Conservation (phyloP, 2,329 filamentous ascomycete genomes). For the Trichoderma brevicompactum region DNA sequence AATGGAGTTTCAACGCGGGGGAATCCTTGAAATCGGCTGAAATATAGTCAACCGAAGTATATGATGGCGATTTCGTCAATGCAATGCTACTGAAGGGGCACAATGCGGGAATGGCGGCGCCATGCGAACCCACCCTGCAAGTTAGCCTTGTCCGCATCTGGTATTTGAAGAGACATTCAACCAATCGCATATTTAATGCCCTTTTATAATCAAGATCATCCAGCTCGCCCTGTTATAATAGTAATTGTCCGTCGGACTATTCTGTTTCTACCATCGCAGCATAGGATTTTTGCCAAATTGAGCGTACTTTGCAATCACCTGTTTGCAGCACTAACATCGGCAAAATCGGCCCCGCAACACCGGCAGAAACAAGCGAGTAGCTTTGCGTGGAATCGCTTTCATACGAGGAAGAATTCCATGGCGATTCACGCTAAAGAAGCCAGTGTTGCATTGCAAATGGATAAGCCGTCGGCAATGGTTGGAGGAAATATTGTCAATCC, state of each 20-base stretch:
- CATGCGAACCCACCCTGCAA: neutral
- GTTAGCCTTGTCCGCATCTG: neutral
- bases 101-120: slow-evolving; percentile 6
- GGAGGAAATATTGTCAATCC: slow-evolving; percentile 6
- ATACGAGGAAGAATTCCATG: slow-evolving; percentile 13
- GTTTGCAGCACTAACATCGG: slow-evolving; percentile 9
- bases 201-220: neutral
- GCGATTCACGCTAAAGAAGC: neutral
- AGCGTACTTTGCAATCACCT: neutral
- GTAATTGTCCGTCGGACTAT: slow-evolving; percentile 20
- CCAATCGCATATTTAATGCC: neutral
- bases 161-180: neutral
- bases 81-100: neutral
- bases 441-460: slow-evolving; percentile 1
- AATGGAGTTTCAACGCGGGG: slow-evolving; percentile 9
- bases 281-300: neutral
- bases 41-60: neutral
- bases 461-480: neutral
- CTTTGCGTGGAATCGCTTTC: neutral
- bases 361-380: neutral
- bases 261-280: neutral
- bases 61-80: neutral
- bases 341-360: slow-evolving; percentile 8
- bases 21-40: slow-evolving; percentile 1
- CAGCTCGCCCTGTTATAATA: neutral